These are phyloP conservation scores for Coprinellus aureogranulatus DNA, from an alignment of 768 basidiomycete species.

Conservation along the genomic window DNA sequence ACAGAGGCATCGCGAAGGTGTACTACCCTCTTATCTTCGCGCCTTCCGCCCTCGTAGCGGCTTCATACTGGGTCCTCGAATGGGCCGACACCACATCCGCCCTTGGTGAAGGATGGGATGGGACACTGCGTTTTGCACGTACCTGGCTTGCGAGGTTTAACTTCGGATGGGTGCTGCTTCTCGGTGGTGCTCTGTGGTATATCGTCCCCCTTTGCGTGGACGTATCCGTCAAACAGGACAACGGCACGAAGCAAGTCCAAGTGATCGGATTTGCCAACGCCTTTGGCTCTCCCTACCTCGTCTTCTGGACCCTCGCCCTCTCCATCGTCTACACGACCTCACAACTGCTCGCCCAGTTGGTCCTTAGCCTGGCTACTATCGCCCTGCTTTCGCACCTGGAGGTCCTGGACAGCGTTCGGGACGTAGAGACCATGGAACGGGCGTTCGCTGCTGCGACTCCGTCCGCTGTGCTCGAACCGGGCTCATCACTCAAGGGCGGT, in stretches of 20 bases:
- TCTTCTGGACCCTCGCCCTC: conserved; percentile 74
- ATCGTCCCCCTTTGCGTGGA: conserved; percentile 71
- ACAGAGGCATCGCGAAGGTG: conserved; percentile 66
- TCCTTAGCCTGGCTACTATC: conserved; percentile 59
- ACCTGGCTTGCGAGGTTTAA: conserved; percentile 62
- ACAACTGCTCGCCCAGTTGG: conserved; percentile 82
- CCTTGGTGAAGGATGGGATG: conserved; percentile 39
- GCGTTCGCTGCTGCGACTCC: conserved; percentile 51
- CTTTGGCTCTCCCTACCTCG: conserved; percentile 82
- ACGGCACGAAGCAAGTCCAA: conserved; percentile 33
- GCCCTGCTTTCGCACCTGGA: conserved; percentile 79
- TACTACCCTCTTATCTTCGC: conserved; percentile 61
- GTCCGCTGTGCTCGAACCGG: conserved; percentile 39
- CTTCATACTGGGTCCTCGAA: conserved; percentile 78
- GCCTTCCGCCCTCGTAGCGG: conserved; percentile 56
- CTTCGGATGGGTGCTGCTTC: conserved; percentile 49
- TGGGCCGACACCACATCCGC: conserved; percentile 62
- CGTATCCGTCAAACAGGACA: conserved; percentile 39
- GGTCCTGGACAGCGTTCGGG: conserved; percentile 76
- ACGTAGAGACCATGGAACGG: conserved; percentile 53
- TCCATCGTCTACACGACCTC: conserved; percentile 60
- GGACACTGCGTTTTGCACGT: conserved; percentile 48
- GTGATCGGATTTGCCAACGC: conserved; percentile 88
- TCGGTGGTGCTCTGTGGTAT: conserved; percentile 68
- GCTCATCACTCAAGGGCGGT: conserved; percentile 16